phyloP scores from a whole-genome alignment of 306 rosid species.

The Fagus crenata region DNA sequence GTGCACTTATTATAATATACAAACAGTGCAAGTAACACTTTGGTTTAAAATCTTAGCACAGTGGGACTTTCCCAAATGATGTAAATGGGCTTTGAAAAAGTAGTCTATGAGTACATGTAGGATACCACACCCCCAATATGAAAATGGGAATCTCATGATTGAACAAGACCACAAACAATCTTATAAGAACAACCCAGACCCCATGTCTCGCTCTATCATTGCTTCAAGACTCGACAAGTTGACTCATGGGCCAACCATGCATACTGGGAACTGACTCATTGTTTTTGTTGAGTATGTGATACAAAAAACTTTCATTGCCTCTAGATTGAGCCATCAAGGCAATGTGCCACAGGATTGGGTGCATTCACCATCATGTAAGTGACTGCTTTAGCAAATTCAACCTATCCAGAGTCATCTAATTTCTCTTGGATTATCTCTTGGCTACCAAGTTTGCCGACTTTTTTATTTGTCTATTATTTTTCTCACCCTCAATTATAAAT shows the following conservation, averaged over 20 bases:
- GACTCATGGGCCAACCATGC: slow-evolving; percentile 39
- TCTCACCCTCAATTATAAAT: background rate
- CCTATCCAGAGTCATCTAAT: too few species aligned
- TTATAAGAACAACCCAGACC: slow-evolving; percentile 23
- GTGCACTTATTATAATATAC: background rate
- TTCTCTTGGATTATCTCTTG: too few species aligned
- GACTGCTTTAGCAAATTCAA: too few species aligned
- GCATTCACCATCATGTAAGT: background rate
- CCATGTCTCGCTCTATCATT: slow-evolving; percentile 47
- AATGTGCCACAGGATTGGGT: background rate
- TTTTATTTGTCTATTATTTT: background rate
- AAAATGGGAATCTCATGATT: slow-evolving; percentile 49
- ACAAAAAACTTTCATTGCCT: background rate
- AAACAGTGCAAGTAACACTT: background rate
- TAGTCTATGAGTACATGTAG: slow-evolving; percentile 34
- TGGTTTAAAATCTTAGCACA: background rate
- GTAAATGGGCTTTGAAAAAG: slow-evolving; percentile 19
- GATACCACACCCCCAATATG: slow-evolving; percentile 31
- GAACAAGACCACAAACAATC: slow-evolving; percentile 35
- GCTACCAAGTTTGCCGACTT: too few species aligned
- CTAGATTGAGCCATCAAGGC: slow-evolving; percentile 5
- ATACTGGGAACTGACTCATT: slow-evolving; percentile 14
- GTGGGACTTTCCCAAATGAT: slow-evolving; percentile 2
- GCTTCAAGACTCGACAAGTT: slow-evolving; percentile 36
- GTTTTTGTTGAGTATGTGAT: slow-evolving; percentile 10